phyloP scores from a whole-genome alignment of 306 rosid species.

The Castanea sativa region DNA sequence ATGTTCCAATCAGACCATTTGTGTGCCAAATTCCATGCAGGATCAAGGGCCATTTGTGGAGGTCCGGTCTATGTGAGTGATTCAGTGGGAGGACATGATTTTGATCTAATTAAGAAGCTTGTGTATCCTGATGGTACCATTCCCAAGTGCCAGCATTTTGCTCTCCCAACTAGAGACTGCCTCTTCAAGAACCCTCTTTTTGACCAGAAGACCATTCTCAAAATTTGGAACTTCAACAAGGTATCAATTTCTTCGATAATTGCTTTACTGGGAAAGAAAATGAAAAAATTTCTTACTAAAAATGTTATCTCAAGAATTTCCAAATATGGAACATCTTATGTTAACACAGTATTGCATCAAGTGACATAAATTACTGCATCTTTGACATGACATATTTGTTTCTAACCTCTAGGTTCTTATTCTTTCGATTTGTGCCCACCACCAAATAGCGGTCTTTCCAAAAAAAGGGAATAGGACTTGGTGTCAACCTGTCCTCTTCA shows the following conservation, averaged over 20 bases:
- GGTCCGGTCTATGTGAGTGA: constrained; percentile 85
- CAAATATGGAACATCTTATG: too few relatives aligned
- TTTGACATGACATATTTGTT: too few relatives aligned
- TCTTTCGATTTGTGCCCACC: too few relatives aligned
- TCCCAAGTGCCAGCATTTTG: constrained; percentile 64
- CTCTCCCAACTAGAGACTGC: constrained; percentile 85
- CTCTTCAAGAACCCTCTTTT: constrained; percentile 73
- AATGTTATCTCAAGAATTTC: too few relatives aligned
- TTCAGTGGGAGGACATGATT: constrained; percentile 62
- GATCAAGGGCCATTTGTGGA: constrained; percentile 81
- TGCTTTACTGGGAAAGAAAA: too few relatives aligned
- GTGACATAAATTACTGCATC: too few relatives aligned
- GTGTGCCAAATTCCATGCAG: constrained; percentile 85
- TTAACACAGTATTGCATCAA: too few relatives aligned
- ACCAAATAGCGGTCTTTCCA: too few relatives aligned
- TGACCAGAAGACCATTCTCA: constrained; percentile 61
- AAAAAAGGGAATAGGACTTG: too few relatives aligned
- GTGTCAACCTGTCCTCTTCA: too few relatives aligned
- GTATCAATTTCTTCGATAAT: constrained; percentile 17
- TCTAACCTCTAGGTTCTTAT: too few relatives aligned
- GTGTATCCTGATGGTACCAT: constrained; percentile 75
- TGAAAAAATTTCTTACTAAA: too few relatives aligned
- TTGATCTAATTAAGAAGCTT: constrained; percentile 68
- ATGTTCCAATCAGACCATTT: constrained; percentile 83
- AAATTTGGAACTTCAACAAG: constrained; percentile 85